phyloP scores from a whole-genome alignment of 2,329 filamentous ascomycete species.

The Lachnellula hyalina region DNA sequence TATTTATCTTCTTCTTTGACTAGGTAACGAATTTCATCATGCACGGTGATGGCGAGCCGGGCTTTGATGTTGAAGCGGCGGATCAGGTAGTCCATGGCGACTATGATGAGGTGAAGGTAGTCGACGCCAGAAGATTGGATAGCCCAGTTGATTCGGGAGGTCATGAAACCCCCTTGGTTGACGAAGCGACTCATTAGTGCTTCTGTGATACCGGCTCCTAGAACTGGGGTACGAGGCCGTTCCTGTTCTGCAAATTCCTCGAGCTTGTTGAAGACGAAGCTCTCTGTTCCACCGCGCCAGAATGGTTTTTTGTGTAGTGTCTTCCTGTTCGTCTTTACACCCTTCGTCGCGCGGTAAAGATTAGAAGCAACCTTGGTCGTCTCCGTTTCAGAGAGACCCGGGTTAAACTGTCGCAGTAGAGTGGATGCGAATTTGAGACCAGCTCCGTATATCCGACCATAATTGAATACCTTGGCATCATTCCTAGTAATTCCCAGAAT shows the following conservation, averaged over 20 bases:
- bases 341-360: constrained; percentile 86
- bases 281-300: constrained; percentile 95
- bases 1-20: constrained; percentile 84
- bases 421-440: constrained; percentile 90
- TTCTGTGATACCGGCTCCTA: constrained; percentile 94
- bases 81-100: constrained; percentile 90
- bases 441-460: constrained; percentile 97
- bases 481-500: constrained; percentile 94
- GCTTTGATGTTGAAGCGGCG: constrained; percentile 80
- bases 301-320: constrained; percentile 69
- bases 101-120: constrained; percentile 89
- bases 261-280: constrained; percentile 95
- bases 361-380: constrained; percentile 71
- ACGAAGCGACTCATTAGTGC: constrained; percentile 86
- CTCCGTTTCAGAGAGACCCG: constrained; percentile 70
- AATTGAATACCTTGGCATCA: constrained; percentile 97
- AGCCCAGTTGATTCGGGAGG: constrained; percentile 96
- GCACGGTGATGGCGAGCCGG: constrained; percentile 86
- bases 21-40: constrained; percentile 95
- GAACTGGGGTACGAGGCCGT: constrained; percentile 79
- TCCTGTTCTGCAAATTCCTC: constrained; percentile 98
- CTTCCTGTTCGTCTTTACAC: constrained; percentile 74
- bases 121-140: constrained; percentile 97
- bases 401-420: constrained; percentile 89
- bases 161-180: constrained; percentile 86